phyloP scores from a whole-genome alignment of 1,284 basidiomycete species.

The Chondrostereum purpureum region DNA sequence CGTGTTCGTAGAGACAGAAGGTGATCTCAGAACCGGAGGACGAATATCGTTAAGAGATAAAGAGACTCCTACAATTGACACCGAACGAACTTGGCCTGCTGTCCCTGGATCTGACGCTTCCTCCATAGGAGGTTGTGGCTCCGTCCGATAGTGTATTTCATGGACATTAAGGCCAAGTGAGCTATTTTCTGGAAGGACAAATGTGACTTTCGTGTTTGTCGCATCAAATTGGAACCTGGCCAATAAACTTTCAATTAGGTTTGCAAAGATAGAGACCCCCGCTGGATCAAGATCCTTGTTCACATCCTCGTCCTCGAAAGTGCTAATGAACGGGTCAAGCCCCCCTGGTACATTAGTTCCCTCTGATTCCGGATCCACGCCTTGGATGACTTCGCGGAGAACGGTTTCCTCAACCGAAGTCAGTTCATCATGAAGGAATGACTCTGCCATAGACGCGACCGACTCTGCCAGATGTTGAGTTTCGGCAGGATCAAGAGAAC shows the following conservation, averaged over 20 bases:
- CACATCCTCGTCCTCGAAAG: conserved; percentile 30
- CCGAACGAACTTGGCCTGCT: conserved; percentile 10
- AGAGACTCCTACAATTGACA: conserved; percentile 25
- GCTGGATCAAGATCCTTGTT: conserved; percentile 51
- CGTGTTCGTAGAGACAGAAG: too few relatives aligned
- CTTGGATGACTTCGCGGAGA: conserved; percentile 64
- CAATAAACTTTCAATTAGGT: conserved; percentile 77
- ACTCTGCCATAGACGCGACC: conserved; percentile 74
- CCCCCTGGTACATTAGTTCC: conserved; percentile 55
- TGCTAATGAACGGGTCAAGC: conserved; percentile 47
- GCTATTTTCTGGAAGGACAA: conserved; percentile 57
- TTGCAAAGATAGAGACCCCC: conserved; percentile 79
- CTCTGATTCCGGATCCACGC: conserved; percentile 29
- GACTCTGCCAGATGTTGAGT: conserved; percentile 61
- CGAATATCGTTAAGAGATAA: conserved; percentile 40
- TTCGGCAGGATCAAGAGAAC: neutral
- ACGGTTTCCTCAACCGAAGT: conserved; percentile 63
- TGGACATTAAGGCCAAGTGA: conserved; percentile 54
- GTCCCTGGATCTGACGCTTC: conserved; percentile 4
- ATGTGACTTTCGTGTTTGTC: conserved; percentile 56
- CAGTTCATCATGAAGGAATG: conserved; percentile 80
- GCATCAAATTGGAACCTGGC: conserved; percentile 79
- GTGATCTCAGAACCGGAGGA: conserved; percentile 15
- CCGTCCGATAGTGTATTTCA: conserved; percentile 53
- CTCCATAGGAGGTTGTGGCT: conserved; percentile 15